phyloP scores from a whole-genome alignment of 768 basidiomycete species.

The Phanerochaete carnosa region DNA sequence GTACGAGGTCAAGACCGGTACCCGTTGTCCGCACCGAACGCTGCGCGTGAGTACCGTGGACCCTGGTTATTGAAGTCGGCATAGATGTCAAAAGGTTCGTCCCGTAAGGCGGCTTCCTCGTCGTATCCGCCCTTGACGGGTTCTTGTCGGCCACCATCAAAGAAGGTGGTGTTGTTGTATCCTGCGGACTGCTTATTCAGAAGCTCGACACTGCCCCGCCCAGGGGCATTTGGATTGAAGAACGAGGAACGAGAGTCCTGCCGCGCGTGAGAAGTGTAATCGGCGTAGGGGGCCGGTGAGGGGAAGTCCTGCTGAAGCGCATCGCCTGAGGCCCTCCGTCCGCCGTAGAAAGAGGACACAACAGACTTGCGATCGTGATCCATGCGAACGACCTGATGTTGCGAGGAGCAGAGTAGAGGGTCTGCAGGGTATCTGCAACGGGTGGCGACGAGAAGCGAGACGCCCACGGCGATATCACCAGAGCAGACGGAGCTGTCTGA shows the following conservation, averaged over 20 bases:
- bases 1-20: not conserved
- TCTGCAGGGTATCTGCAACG: slow-evolving; percentile 5
- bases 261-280: slow-evolving; percentile 36
- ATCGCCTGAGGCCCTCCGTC: slow-evolving; percentile 57
- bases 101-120: slow-evolving; percentile 45
- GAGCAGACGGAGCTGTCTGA: not conserved
- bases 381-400: slow-evolving; percentile 36
- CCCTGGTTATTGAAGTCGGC: slow-evolving; percentile 89
- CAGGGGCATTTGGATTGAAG: slow-evolving; percentile 38
- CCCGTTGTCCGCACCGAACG: slow-evolving; percentile 39
- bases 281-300: slow-evolving; percentile 18
- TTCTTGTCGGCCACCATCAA: slow-evolving; percentile 66
- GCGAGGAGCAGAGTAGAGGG: not conserved
- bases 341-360: slow-evolving; percentile 78
- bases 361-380: slow-evolving; percentile 77
- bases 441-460: slow-evolving; percentile 3
- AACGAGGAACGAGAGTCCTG: slow-evolving; percentile 76
- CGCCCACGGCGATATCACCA: not conserved
- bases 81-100: slow-evolving; percentile 71
- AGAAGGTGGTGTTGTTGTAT: slow-evolving; percentile 70
- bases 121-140: slow-evolving; percentile 78
- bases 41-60: slow-evolving; percentile 62
- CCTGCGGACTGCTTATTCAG: slow-evolving; percentile 50
- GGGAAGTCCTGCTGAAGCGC: slow-evolving; percentile 54
- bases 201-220: slow-evolving; percentile 42